These are phyloP conservation scores for Paulownia fortunei DNA, from an alignment of 257 asterid genomes.

Conservation along the genomic window DNA sequence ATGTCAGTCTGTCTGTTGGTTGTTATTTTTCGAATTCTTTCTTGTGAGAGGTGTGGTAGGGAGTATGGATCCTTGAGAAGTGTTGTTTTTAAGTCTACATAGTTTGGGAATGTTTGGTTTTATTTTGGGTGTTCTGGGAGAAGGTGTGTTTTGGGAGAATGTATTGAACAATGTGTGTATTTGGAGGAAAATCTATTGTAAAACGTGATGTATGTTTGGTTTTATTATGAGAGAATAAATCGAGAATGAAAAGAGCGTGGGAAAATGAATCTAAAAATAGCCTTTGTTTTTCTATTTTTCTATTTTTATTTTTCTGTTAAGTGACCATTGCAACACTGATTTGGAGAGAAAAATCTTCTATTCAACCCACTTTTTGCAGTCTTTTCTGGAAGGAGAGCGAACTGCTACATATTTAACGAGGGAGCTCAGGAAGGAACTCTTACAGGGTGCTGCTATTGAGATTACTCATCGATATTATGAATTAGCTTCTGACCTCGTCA, in stretches of 20 bases:
- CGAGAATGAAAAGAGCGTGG: too few species aligned
- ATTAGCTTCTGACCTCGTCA: conserved; percentile 81
- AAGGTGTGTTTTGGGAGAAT: too few species aligned
- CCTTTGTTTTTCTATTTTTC: too few species aligned
- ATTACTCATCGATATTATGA: conserved; percentile 82
- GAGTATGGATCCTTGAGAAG: not conserved
- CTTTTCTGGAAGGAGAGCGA: conserved; percentile 84
- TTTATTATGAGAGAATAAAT: too few species aligned
- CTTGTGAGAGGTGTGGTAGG: conserved; percentile 2
- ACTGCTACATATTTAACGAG: conserved; percentile 64
- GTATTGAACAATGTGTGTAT: too few species aligned
- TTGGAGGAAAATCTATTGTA: too few species aligned
- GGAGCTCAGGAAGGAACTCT: conserved; percentile 67
- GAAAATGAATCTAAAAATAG: too few species aligned
- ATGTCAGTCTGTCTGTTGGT: not conserved
- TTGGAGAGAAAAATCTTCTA: not conserved
- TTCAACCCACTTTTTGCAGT: conserved; percentile 45
- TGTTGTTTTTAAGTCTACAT: not conserved
- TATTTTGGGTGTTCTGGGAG: too few species aligned
- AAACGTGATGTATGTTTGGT: too few species aligned
- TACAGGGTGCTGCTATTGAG: conserved; percentile 73
- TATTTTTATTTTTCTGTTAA: not conserved
- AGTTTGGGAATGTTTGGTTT: too few species aligned
- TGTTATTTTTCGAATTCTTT: not conserved
- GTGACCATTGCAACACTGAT: not conserved